These are phyloP conservation scores for Cicer arietinum DNA, from an alignment of 306 rosid genomes.

Conservation along the genomic window DNA sequence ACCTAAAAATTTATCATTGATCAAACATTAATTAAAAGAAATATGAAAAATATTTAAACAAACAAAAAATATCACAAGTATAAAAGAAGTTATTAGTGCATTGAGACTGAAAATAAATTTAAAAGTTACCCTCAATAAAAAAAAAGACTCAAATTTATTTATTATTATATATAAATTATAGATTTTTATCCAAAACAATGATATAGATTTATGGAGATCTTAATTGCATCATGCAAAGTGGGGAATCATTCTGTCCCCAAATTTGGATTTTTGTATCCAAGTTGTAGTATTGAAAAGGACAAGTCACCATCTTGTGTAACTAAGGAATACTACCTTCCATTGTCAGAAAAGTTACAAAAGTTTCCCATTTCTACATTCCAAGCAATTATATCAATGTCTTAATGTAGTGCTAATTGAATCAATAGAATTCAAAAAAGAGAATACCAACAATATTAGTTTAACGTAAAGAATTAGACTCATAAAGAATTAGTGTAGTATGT, in stretches of 20 bases:
- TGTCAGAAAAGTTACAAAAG: not conserved
- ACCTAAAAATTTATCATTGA: no score
- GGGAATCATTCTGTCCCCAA: not conserved
- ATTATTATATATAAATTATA: no score
- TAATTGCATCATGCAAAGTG: conserved; percentile 2
- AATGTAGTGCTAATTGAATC: conserved; percentile 18
- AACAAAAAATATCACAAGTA: no score
- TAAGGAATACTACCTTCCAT: not conserved
- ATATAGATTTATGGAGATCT: conserved; percentile 10
- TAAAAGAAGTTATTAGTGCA: not conserved
- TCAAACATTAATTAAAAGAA: no score
- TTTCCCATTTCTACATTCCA: conserved; percentile 20
- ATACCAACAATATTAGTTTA: no score
- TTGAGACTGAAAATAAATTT: not conserved
- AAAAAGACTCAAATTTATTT: not conserved
- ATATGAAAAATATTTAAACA: no score
- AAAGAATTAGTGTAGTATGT: no score
- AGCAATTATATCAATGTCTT: not conserved
- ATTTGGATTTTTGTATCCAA: conserved; percentile 20
- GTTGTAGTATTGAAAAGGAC: conserved; percentile 14
- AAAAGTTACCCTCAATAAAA: not conserved
- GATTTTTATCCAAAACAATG: no score
- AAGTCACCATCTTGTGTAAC: conserved; percentile 1
- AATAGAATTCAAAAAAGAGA: not conserved
- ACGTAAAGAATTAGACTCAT: no score